Evolutionary conservation across 2,329 filamentous ascomycete species (phyloP).

Genomic region (Sarocladium strictum): DNA sequence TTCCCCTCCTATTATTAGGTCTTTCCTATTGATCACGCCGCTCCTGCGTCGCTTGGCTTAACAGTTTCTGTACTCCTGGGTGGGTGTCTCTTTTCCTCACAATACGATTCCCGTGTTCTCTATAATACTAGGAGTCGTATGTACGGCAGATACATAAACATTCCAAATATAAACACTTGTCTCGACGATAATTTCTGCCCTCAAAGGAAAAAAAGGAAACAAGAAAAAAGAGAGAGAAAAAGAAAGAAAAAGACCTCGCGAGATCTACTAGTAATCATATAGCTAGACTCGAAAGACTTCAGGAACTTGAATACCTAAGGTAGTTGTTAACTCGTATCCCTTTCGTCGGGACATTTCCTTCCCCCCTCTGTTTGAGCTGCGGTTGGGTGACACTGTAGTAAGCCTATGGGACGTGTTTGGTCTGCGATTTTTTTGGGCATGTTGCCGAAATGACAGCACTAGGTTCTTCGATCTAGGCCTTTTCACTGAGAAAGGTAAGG

Average conservation of each 20-base stretch:
- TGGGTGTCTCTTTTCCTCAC: too few species aligned
- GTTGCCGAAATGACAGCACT: background rate
- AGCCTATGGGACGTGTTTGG: background rate
- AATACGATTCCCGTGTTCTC: too few species aligned
- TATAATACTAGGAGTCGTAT: background rate
- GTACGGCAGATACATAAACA: background rate
- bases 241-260: too few species aligned
- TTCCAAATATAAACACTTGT: constrained; percentile 2
- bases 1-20: too few species aligned
- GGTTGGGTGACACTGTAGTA: background rate
- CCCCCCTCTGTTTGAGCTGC: constrained; percentile 1
- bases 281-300: background rate
- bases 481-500: constrained; percentile 1
- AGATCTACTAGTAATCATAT: constrained; percentile 2
- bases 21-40: too few species aligned
- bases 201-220: background rate
- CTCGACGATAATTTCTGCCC: background rate
- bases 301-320: constrained; percentile 1
- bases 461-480: background rate
- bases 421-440: background rate
- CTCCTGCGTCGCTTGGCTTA: too few species aligned
- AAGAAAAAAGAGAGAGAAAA: too few species aligned
- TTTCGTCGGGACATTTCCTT: background rate
- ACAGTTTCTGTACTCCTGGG: too few species aligned
- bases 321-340: background rate